Percentiles rank a stretch among this genome's conserved stretches.
Conservation (phyloP, 1,284 basidiomycete species). For the Marasmius sp. region DNA sequence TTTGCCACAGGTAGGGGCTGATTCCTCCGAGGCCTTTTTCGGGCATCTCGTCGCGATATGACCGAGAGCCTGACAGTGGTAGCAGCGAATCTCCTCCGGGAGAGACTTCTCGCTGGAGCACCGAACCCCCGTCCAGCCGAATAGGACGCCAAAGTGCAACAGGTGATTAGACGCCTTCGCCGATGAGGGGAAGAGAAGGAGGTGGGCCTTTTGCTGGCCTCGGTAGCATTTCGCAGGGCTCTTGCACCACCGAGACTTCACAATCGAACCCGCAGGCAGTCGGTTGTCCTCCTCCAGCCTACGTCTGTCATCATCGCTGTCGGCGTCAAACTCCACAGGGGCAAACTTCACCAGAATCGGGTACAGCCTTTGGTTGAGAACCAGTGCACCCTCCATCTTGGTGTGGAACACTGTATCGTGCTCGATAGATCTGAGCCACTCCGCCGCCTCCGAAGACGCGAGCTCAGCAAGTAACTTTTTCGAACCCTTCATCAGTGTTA, state of each 20-base stretch:
- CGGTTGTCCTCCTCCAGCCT: not conserved
- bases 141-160: not conserved
- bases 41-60: not conserved
- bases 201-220: not conserved
- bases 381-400: not conserved
- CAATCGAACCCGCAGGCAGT: not conserved
- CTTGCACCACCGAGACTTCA: slow-evolving; percentile 1
- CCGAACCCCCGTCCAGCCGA: not conserved
- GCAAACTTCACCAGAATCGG: not conserved
- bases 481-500: not conserved
- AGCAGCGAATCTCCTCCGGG: slow-evolving; percentile 7
- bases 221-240: not conserved
- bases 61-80: slow-evolving; percentile 7
- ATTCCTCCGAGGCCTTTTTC: not conserved
- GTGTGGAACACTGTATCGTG: not conserved
- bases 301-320: not conserved
- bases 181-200: not conserved
- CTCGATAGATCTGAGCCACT: not conserved
- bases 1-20: not conserved
- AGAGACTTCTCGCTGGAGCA: not conserved
- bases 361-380: not conserved
- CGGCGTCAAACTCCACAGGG: not conserved
- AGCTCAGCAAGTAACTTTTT: not conserved
- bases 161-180: not conserved
- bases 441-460: not conserved